A percentile compares a stretch with the other conserved stretches of the same genome.
phyloP scores from a whole-genome alignment of 2,329 filamentous ascomycete genomes.

The Ceratocystiopsis minuta region DNA sequence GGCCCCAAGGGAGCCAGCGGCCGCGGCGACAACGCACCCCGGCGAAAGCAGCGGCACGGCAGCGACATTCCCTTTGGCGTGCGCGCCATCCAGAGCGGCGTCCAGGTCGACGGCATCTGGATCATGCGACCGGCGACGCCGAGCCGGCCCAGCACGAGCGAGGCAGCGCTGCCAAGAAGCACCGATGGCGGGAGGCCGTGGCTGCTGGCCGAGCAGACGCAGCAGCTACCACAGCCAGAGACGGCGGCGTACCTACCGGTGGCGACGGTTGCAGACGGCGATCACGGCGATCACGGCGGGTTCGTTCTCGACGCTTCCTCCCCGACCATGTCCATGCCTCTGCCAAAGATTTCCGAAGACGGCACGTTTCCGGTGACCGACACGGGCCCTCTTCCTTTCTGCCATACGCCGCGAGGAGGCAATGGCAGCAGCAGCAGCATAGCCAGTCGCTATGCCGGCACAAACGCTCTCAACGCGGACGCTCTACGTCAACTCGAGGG shows the following conservation, averaged over 20 bases:
- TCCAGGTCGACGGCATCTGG: slow-evolving; percentile 76
- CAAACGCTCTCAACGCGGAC: slow-evolving; percentile 11
- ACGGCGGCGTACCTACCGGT: no score
- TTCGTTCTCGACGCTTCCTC: not conserved
- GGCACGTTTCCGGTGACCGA: not conserved
- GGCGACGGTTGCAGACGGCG: not conserved
- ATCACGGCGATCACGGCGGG: not conserved
- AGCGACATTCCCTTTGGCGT: slow-evolving; percentile 71
- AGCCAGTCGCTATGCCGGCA: no score
- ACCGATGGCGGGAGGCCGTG: no score
- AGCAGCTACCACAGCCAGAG: not conserved
- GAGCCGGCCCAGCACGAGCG: slow-evolving; percentile 1
- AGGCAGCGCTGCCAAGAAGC: no score
- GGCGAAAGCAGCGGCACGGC: slow-evolving; percentile 14
- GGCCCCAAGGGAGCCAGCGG: slow-evolving; percentile 10
- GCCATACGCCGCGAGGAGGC: no score
- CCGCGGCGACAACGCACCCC: not conserved
- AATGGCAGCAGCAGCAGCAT: not conserved
- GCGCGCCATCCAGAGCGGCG: slow-evolving; percentile 64
- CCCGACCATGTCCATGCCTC: slow-evolving; percentile 3
- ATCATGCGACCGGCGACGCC: slow-evolving; percentile 36
- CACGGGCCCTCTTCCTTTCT: not conserved
- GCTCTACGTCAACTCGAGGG: slow-evolving; percentile 13
- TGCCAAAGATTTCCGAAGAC: slow-evolving; percentile 10
- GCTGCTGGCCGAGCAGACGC: no score